Conservation (phyloP, 768 basidiomycete species). For the Mycena haematopus region DNA sequence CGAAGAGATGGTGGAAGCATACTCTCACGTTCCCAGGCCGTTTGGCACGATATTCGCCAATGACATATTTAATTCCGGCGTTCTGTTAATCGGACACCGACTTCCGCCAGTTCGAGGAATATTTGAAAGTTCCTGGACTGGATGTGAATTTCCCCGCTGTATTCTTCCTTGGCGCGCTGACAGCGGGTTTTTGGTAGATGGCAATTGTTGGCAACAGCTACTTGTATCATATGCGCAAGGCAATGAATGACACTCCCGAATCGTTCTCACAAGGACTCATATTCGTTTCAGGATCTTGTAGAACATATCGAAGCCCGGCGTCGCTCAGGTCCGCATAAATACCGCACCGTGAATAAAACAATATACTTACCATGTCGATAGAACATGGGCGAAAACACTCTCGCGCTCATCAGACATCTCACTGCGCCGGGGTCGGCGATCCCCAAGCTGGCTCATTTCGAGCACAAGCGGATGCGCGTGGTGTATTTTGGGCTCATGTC, state of each 20-base stretch:
- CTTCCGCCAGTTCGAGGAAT: constrained; percentile 92
- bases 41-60: constrained; percentile 90
- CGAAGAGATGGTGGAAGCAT: constrained; percentile 92
- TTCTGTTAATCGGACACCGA: constrained; percentile 94
- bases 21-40: constrained; percentile 84
- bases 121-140: constrained; percentile 88
- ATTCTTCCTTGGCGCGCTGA: constrained; percentile 18
- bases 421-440: constrained; percentile 74
- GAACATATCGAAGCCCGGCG: constrained; percentile 86
- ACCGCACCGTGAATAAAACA: constrained; percentile 15
- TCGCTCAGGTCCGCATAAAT: constrained; percentile 57
- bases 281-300: constrained; percentile 65
- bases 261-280: background rate
- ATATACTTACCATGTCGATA: constrained; percentile 40
- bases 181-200: constrained; percentile 59
- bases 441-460: constrained; percentile 49
- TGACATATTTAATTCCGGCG: constrained; percentile 91
- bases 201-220: constrained; percentile 93
- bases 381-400: constrained; percentile 90
- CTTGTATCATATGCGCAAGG: constrained; percentile 92
- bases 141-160: constrained; percentile 62
- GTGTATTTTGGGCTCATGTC: constrained; percentile 83
- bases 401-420: constrained; percentile 79
- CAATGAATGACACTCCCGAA: constrained; percentile 32
- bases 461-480: constrained; percentile 46